phyloP scores from a whole-genome alignment of 305 asterid species.

The Rubia tinctorum region DNA sequence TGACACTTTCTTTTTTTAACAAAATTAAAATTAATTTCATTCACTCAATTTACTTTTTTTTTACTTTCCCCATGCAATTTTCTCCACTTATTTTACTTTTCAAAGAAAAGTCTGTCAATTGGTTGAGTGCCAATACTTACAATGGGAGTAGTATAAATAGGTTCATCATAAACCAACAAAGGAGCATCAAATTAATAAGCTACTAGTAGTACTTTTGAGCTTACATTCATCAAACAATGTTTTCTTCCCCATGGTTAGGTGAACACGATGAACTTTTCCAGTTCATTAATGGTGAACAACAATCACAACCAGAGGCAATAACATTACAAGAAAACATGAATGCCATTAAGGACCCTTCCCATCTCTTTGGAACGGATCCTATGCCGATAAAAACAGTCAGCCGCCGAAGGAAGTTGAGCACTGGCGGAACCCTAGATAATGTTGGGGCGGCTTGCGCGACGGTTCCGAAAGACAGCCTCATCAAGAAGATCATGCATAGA shows the following conservation, averaged over 20 bases:
- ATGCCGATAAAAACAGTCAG: neutral
- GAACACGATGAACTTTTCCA: conserved; percentile 19
- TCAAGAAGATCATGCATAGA: conserved; percentile 38
- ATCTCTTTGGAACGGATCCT: neutral
- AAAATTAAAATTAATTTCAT: no score
- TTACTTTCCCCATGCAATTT: no score
- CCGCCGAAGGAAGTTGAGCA: conserved; percentile 6
- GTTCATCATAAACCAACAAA: neutral
- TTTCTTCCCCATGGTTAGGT: conserved; percentile 14
- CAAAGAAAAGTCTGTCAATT: no score
- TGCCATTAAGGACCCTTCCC: neutral
- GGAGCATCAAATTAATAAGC: neutral
- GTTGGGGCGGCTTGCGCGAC: conserved; percentile 1
- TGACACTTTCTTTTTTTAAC: no score
- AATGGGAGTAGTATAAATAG: no score
- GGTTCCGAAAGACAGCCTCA: neutral
- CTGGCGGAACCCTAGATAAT: conserved; percentile 4
- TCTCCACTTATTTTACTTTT: no score
- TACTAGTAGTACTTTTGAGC: neutral
- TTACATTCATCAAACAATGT: conserved; percentile 13
- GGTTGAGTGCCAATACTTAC: no score
- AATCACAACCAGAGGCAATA: neutral
- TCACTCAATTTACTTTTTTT: no score
- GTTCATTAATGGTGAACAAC: neutral
- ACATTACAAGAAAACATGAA: neutral